Base-by-base conservation (phyloP, 2,329 filamentous ascomycete species). In the Colletotrichum musicola region DNA sequence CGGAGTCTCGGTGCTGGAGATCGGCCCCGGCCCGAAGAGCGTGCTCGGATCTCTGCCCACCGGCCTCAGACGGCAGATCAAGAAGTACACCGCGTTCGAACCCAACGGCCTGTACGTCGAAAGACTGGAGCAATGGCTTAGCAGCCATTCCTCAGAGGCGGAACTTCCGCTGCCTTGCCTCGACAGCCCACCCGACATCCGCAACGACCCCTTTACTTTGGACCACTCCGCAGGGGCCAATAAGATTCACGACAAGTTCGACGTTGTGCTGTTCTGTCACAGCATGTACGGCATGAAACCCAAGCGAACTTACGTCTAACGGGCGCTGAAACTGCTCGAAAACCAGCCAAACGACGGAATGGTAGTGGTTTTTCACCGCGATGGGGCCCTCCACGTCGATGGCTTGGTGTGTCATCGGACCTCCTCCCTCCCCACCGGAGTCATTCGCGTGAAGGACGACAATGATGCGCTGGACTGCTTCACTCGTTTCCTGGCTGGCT, bases 231-330 rank as follows among this genome's bases (percentile, higher is more conserved):
- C 9, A 7, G 27, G 6, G 27, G 30, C n/a, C n/a, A n/a, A n/a
- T n/a, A n/a, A n/a, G n/a, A n/a, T n/a, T n/a, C n/a, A n/a, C n/a
- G n/a, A n/a, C n/a, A 82, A 78, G 67, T 90, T 83, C 72, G 83
- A 91, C 70, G 13, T 90, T 47, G 75, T 91, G 18, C 73, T 91
- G 4, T 89, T 91, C 76, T 90, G 88, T 71, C 88, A 90, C 74
- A 89, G 89, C 77, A 84, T 90, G 83, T 90, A 90, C 71, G 87
- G 86, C 68, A 86, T 90, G 84, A 80, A 79, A 0, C 80, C 81
- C 2, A 85, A 87, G 71, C 72, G 70, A n/a, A 74, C 14, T 1
- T 82, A 81, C 67, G 82, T 91, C 69, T 74, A 83, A 73, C 72
- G 68, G 18, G 82, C 85, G 2, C 73, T 90, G 7, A 71, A 75